A percentile compares a stretch with the other conserved stretches of the same genome.
Evolutionary conservation across 75 land plant genomes (phyloP).

Genomic region (Cunninghamia lanceolata): DNA sequence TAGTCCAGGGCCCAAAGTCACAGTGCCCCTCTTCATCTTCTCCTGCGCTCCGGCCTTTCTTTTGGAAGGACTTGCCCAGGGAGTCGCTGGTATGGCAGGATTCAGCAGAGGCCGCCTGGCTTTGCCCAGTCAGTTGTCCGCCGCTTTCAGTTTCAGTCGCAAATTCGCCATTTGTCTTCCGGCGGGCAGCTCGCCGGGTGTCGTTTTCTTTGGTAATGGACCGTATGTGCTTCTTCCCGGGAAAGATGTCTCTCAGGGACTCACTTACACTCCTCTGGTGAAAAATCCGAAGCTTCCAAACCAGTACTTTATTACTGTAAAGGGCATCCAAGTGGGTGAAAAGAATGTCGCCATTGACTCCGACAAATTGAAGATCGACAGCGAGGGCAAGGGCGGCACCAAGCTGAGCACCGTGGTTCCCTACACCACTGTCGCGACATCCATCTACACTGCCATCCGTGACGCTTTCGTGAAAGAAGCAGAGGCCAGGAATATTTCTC

Average conservation of each 20-base stretch:
- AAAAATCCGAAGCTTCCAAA: conserved; percentile 1
- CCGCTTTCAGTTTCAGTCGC: conserved; percentile 3
- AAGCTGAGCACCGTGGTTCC: conserved; percentile 20
- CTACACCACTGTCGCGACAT: conserved; percentile 20
- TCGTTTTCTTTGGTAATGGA: conserved; percentile 18
- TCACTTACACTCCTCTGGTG: conserved; percentile 24
- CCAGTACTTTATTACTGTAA: conserved; percentile 34
- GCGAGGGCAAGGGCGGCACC: conserved; percentile 7
- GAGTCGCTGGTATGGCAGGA: conserved; percentile 11
- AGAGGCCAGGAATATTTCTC: conserved; percentile 6
- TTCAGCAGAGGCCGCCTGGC: background rate
- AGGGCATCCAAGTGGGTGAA: background rate
- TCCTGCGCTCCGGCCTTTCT: conserved; percentile 9
- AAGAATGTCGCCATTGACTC: conserved; percentile 15
- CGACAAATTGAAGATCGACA: conserved; percentile 16
- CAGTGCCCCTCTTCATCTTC: conserved; percentile 19
- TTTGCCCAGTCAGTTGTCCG: conserved; percentile 12
- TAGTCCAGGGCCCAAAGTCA: conserved; percentile 8
- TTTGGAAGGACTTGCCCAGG: conserved; percentile 5
- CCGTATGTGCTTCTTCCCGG: conserved; percentile 28
- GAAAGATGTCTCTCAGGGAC: conserved; percentile 14
- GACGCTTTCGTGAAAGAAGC: conserved; percentile 19
- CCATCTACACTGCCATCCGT: conserved; percentile 19
- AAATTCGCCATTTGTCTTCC: conserved; percentile 23
- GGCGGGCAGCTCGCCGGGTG: background rate